These are phyloP conservation scores for Cryptococcus sp. DNA, from an alignment of 1,284 basidiomycete genomes.

Conservation along the genomic window DNA sequence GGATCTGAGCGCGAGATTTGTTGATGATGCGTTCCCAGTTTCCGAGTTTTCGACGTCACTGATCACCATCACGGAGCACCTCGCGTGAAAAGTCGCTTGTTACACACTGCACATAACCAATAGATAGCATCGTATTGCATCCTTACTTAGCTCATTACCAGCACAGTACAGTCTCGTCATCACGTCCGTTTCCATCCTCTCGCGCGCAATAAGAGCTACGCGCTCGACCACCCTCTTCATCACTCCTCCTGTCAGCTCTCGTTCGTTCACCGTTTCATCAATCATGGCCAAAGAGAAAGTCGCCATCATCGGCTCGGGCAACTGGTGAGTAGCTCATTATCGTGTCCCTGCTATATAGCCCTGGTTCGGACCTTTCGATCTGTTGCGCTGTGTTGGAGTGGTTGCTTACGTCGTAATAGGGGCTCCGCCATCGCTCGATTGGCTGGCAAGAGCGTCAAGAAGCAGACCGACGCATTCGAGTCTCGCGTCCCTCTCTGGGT, in stretches of 20 bases:
- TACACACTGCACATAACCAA: no score
- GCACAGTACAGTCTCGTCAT: neutral
- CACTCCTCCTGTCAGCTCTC: neutral
- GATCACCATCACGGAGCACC: no score
- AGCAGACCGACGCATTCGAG: slow-evolving; percentile 55
- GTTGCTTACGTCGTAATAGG: slow-evolving; percentile 39
- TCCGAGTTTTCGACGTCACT: no score
- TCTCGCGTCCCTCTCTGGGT: slow-evolving; percentile 57
- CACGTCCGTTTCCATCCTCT: neutral
- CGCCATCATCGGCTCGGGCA: slow-evolving; percentile 59
- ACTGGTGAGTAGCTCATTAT: slow-evolving; percentile 41
- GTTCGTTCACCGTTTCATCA: slow-evolving; percentile 2
- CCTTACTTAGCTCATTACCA: no score
- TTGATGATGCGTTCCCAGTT: no score
- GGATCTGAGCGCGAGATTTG: no score
- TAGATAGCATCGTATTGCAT: no score
- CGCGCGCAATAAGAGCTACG: neutral
- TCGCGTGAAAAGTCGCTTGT: no score
- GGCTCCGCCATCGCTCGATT: slow-evolving; percentile 62
- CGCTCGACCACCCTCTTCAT: neutral
- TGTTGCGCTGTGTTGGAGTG: neutral
- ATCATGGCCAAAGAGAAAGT: slow-evolving; percentile 57
- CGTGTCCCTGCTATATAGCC: no score
- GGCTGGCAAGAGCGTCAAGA: slow-evolving; percentile 55
- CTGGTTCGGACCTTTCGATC: neutral